Conservation (phyloP, 371 early-diverging fungal genomes). For the Nematocida parisii region DNA sequence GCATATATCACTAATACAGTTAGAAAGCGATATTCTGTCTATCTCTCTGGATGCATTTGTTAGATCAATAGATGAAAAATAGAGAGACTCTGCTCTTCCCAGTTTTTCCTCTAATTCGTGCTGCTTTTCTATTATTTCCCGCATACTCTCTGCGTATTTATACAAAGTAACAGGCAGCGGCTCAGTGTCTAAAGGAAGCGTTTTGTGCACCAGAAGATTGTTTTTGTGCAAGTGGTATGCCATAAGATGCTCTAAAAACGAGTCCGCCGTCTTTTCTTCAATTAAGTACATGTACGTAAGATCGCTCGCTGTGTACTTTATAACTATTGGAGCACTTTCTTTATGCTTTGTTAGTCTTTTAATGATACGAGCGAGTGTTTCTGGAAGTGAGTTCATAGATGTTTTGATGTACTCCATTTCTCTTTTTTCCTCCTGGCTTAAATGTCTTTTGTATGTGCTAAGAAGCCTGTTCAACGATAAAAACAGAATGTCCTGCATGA, state of each 20-base stretch:
- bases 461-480: constrained; percentile 71
- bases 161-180: constrained; percentile 70
- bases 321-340: background rate
- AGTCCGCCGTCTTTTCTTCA: constrained; percentile 94
- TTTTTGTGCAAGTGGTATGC: constrained; percentile 90
- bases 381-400: background rate
- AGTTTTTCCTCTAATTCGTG: background rate
- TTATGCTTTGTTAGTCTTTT: constrained; percentile 13
- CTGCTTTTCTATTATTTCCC: background rate
- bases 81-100: background rate
- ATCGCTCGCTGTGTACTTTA: constrained; percentile 1
- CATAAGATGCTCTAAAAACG: constrained; percentile 92
- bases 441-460: constrained; percentile 84
- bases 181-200: constrained; percentile 91
- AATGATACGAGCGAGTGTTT: background rate
- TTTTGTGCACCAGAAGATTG: constrained; percentile 81
- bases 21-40: background rate
- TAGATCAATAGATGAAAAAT: constrained; percentile 3
- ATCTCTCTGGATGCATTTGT: background rate
- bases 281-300: constrained; percentile 63
- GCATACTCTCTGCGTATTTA: background rate
- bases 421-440: constrained; percentile 89
- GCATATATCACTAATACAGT: constrained; percentile 78
- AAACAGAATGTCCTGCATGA: background rate
- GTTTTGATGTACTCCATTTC: constrained; percentile 74